These are phyloP conservation scores for Phytophthora agathidicida DNA, from an alignment of 352 stramenopile genomes.

Conservation along the genomic window DNA sequence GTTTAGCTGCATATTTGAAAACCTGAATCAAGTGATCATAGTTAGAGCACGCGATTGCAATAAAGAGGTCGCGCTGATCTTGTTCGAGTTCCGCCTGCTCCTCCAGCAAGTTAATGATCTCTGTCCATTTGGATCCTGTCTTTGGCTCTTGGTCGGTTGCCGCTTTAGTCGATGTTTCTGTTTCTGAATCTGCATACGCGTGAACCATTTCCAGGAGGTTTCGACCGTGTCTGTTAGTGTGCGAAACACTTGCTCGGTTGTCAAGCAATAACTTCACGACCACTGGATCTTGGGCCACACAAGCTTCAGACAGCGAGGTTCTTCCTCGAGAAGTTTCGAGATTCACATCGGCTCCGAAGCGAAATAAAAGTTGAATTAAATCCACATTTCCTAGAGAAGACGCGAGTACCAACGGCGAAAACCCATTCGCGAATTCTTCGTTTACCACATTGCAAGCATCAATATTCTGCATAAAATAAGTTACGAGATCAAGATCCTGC, in stretches of 20 bases:
- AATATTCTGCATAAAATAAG: slow-evolving; percentile 65
- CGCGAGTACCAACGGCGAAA: slow-evolving; percentile 61
- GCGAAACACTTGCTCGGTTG: slow-evolving; percentile 58
- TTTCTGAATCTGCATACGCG: slow-evolving; percentile 19
- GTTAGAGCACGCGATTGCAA: slow-evolving; percentile 73
- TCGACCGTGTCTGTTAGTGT: slow-evolving; percentile 68
- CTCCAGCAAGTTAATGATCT: slow-evolving; percentile 54
- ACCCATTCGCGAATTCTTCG: slow-evolving; percentile 72
- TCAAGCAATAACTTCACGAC: slow-evolving; percentile 71
- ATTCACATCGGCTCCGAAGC: slow-evolving; percentile 76
- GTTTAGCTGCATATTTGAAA: slow-evolving; percentile 47
- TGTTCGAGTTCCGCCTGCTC: slow-evolving; percentile 51
- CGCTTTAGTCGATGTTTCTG: neutral
- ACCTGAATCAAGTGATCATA: slow-evolving; percentile 59
- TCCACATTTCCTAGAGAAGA: slow-evolving; percentile 51
- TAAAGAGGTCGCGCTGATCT: slow-evolving; percentile 63
- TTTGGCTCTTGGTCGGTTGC: neutral
- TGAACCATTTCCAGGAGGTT: slow-evolving; percentile 50
- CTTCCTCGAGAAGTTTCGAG: slow-evolving; percentile 68
- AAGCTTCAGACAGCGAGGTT: slow-evolving; percentile 69
- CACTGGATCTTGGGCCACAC: slow-evolving; percentile 44
- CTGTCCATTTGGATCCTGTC: slow-evolving; percentile 21
- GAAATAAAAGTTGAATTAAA: slow-evolving; percentile 59
- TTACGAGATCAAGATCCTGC: slow-evolving; percentile 63
- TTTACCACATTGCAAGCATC: slow-evolving; percentile 42